These are phyloP conservation scores for Moringa oleifera DNA, from an alignment of 345 rosid genomes.

Conservation along the genomic window DNA sequence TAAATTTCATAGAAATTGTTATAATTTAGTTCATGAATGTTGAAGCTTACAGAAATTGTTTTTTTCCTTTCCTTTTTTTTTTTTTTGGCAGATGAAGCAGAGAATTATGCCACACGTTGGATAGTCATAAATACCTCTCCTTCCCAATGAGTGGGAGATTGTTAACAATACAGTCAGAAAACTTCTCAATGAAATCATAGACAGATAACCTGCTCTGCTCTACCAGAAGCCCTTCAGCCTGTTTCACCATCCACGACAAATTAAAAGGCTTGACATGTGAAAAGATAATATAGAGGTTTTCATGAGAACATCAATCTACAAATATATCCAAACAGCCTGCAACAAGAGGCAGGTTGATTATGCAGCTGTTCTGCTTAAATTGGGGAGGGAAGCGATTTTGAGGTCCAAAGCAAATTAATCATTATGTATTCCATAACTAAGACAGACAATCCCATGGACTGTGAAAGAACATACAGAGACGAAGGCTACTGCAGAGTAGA, in stretches of 20 bases:
- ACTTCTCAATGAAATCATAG: constrained; percentile 55
- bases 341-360: too few species aligned
- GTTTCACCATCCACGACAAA: constrained; percentile 17
- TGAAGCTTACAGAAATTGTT: too few species aligned
- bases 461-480: too few species aligned
- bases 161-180: constrained; percentile 35
- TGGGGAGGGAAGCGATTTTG: too few species aligned
- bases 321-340: neutral
- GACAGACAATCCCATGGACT: too few species aligned
- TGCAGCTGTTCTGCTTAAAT: too few species aligned
- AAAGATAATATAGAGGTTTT: neutral
- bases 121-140: constrained; percentile 38
- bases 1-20: neutral
- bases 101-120: neutral
- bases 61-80: too few species aligned
- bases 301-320: neutral
- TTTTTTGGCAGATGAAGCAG: too few species aligned
- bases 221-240: constrained; percentile 71
- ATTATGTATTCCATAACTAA: too few species aligned
- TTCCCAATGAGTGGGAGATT: constrained; percentile 55
- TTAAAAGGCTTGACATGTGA: neutral
- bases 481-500: too few species aligned
- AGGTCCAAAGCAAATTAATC: constrained; percentile 2
- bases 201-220: constrained; percentile 58
- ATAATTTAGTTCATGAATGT: too few species aligned